Percentiles rank a stretch among this genome's conserved stretches.
These are phyloP conservation scores for Coffea eugenioides DNA, from an alignment of 257 asterid species.

Conservation along the genomic window DNA sequence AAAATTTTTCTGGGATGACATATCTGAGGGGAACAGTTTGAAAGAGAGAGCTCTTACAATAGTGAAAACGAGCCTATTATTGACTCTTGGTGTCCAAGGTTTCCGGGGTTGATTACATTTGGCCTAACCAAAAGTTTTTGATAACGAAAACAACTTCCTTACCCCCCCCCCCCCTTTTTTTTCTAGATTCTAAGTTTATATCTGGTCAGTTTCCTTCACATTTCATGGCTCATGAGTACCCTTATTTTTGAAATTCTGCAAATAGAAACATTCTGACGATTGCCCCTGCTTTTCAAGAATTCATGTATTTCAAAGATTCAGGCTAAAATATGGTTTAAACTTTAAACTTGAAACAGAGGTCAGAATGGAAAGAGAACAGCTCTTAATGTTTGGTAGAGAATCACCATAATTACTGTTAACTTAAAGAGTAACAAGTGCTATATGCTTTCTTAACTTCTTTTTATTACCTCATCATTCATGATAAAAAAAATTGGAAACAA, in stretches of 20 bases:
- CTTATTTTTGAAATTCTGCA: too few relatives aligned
- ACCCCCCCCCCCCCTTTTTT: too few relatives aligned
- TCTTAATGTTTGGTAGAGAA: not conserved
- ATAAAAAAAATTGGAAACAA: not conserved
- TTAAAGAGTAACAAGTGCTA: not conserved
- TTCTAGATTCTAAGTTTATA: not conserved
- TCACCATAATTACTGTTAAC: not conserved
- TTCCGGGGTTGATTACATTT: not conserved
- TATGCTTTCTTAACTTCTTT: not conserved
- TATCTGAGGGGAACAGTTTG: not conserved
- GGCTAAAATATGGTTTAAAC: not conserved
- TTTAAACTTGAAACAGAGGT: too few relatives aligned
- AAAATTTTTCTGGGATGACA: not conserved
- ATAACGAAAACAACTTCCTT: too few relatives aligned
- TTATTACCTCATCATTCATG: constrained; percentile 6
- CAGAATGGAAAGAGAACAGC: too few relatives aligned
- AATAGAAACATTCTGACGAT: too few relatives aligned
- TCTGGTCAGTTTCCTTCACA: not conserved
- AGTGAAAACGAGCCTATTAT: not conserved
- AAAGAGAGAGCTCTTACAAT: constrained; percentile 3
- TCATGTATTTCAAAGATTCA: too few relatives aligned
- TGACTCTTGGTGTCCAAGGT: not conserved
- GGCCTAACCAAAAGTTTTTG: not conserved
- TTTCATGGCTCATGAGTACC: too few relatives aligned
- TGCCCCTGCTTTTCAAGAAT: too few relatives aligned